These are phyloP conservation scores for Chrysoporthe cubensis DNA, from an alignment of 2,329 filamentous ascomycete species.

Conservation along the genomic window DNA sequence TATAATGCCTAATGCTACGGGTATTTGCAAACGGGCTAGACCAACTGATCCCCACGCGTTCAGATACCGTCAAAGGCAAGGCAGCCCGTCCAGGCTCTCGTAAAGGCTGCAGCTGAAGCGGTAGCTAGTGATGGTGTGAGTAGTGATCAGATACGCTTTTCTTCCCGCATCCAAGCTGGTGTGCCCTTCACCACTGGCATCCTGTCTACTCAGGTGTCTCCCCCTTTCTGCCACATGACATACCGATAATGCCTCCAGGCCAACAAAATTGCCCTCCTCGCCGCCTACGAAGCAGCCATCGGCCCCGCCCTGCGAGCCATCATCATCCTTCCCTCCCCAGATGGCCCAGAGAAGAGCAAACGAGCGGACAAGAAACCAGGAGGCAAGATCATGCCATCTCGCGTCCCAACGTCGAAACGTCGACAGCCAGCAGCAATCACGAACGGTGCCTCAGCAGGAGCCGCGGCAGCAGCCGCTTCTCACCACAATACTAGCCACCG, in stretches of 20 bases:
- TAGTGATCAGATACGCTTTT: neutral
- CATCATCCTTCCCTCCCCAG: neutral
- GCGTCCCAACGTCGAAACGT: neutral
- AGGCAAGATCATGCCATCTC: neutral
- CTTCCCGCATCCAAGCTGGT: neutral
- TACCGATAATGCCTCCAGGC: neutral
- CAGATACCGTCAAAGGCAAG: constrained; percentile 22
- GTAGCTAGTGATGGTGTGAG: constrained; percentile 20
- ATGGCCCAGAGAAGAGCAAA: constrained; percentile 2
- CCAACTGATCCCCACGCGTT: neutral
- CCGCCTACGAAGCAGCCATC: constrained; percentile 23
- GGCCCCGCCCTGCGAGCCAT: constrained; percentile 24
- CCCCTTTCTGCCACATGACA: neutral
- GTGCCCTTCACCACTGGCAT: neutral
- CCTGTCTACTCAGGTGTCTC: neutral
- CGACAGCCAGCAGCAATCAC: neutral
- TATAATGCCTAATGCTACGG: neutral
- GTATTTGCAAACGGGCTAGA: too few species aligned
- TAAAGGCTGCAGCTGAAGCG: constrained; percentile 19
- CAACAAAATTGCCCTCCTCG: constrained; percentile 16
- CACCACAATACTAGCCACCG: neutral
- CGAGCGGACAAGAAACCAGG: constrained; percentile 9
- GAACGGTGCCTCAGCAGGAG: neutral
- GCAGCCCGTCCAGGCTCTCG: constrained; percentile 16
- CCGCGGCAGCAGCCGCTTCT: neutral